Conservation (phyloP, 495 filamentous ascomycete species). For the Extremus antarcticus region DNA sequence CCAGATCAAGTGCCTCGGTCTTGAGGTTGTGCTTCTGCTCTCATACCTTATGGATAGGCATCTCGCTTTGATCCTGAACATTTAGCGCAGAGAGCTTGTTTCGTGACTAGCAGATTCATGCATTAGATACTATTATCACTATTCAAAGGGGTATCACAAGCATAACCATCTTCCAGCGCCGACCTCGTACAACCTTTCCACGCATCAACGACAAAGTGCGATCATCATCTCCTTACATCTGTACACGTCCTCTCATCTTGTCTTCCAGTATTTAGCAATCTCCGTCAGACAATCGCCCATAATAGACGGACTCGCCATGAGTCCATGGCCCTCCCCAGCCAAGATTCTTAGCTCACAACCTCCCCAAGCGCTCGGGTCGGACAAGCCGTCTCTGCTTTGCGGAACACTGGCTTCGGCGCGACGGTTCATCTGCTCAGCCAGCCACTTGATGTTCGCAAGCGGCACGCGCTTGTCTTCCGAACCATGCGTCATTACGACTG, state of each 20-base stretch:
- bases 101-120: too few relatives aligned
- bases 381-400: constrained; percentile 5
- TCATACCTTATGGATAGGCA: too few relatives aligned
- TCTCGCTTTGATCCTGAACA: too few relatives aligned
- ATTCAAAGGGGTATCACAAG: neutral
- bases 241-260: neutral
- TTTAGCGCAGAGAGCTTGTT: too few relatives aligned
- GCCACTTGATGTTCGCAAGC: constrained; percentile 88
- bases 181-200: too few relatives aligned
- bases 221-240: neutral
- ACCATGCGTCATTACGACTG: constrained; percentile 89
- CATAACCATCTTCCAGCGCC: neutral
- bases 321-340: constrained; percentile 84
- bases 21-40: too few relatives aligned
- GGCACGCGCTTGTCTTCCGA: constrained; percentile 85
- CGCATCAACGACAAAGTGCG: too few relatives aligned
- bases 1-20: too few relatives aligned
- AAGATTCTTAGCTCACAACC: constrained; percentile 70
- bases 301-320: constrained; percentile 89
- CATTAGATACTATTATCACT: neutral
- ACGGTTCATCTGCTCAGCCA: constrained; percentile 83
- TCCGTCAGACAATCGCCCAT: constrained; percentile 92
- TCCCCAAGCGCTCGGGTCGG: neutral
- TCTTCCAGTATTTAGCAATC: constrained; percentile 79
- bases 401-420: constrained; percentile 33